A percentile compares a stretch with the other conserved stretches of the same genome.
These are phyloP conservation scores for Sclerotinia borealis DNA, from an alignment of 2,329 filamentous ascomycete species.

Conservation along the genomic window DNA sequence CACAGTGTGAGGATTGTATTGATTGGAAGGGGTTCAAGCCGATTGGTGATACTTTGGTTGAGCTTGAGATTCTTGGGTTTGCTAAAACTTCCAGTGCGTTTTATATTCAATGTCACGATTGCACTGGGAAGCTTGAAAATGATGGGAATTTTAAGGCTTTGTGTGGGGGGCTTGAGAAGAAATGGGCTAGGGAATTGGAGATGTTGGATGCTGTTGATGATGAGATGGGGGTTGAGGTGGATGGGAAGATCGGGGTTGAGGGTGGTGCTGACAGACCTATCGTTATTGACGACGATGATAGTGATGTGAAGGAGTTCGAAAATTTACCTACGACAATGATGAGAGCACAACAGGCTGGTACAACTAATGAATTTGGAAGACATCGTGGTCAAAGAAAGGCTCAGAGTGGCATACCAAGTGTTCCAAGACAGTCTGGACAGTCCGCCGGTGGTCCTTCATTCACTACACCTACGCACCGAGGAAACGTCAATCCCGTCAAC, in stretches of 20 bases:
- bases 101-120: slow-evolving; percentile 46
- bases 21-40: slow-evolving; percentile 45
- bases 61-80: slow-evolving; percentile 46
- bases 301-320: neutral
- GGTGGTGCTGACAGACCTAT: neutral
- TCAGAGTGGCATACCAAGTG: neutral
- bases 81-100: slow-evolving; percentile 39
- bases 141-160: slow-evolving; percentile 27
- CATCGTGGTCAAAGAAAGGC: neutral
- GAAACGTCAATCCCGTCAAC: neutral
- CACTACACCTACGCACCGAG: no score
- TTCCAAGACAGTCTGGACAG: neutral
- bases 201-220: slow-evolving; percentile 1
- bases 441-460: rapidly evolving
- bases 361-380: neutral
- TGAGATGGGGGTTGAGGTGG: neutral
- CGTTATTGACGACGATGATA: neutral
- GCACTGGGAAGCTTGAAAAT: slow-evolving; percentile 34
- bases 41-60: slow-evolving; percentile 45
- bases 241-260: neutral
- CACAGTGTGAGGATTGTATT: slow-evolving; percentile 54
- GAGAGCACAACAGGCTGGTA: neutral
- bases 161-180: slow-evolving; percentile 28
- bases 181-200: slow-evolving; percentile 24
- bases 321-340: neutral